Evolutionary conservation across 1,284 basidiomycete genomes (phyloP).

Genomic region (Abortiporus biennis): DNA sequence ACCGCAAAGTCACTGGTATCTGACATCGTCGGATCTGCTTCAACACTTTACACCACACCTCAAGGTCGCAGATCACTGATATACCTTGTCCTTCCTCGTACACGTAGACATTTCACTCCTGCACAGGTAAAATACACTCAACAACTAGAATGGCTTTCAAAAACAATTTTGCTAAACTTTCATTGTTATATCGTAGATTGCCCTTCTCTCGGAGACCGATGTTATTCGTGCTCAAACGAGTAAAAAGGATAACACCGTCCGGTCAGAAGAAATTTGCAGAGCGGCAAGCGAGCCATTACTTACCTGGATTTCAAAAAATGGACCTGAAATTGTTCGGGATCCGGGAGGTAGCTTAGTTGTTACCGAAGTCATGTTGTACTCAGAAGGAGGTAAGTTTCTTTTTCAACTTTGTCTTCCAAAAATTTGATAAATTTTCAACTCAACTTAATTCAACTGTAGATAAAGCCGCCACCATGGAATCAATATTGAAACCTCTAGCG

Average conservation of each 20-base stretch:
- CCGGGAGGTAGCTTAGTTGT: constrained; percentile 74
- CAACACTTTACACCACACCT: constrained; percentile 47
- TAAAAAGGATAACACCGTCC: constrained; percentile 65
- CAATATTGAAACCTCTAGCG: constrained; percentile 52
- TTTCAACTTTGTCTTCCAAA: constrained; percentile 5
- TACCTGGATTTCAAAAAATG: constrained; percentile 56
- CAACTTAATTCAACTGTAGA: constrained; percentile 44
- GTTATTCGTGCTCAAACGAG: constrained; percentile 58
- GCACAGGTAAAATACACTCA: constrained; percentile 27
- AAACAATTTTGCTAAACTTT: neutral
- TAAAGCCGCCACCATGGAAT: constrained; percentile 55
- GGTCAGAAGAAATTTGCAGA: constrained; percentile 62
- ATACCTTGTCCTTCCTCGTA: constrained; percentile 76
- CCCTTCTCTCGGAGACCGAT: constrained; percentile 66
- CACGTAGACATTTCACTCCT: constrained; percentile 78
- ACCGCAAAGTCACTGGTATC: constrained; percentile 72
- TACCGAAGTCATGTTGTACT: constrained; percentile 74
- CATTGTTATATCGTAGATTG: constrained; percentile 39
- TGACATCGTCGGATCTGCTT: constrained; percentile 49
- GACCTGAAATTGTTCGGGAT: constrained; percentile 57
- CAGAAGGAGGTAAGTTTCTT: constrained; percentile 63
- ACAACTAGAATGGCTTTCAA: neutral
- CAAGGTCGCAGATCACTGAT: constrained; percentile 76
- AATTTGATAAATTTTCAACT: neutral
- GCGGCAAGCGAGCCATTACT: constrained; percentile 70